A percentile compares a stretch with the other conserved stretches of the same genome.
These are phyloP conservation scores for Aspergillus viridinutans DNA, from an alignment of 2,329 filamentous ascomycete species.

Conservation along the genomic window DNA sequence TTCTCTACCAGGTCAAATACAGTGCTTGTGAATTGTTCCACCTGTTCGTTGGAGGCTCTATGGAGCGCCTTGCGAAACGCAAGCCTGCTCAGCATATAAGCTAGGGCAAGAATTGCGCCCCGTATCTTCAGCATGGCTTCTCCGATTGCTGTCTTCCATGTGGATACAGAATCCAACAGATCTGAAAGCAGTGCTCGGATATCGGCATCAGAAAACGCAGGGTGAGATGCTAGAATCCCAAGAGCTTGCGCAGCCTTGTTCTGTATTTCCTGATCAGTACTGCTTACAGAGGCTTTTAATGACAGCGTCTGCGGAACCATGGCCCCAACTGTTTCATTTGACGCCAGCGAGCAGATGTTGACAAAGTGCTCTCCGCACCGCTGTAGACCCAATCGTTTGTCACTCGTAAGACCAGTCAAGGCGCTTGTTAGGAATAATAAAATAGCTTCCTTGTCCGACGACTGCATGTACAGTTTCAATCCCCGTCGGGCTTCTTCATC, in stretches of 20 bases:
- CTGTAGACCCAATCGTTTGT: constrained; percentile 38
- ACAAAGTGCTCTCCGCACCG: constrained; percentile 50
- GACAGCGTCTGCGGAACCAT: constrained; percentile 49
- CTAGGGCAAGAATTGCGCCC: constrained; percentile 56
- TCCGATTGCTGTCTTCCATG: constrained; percentile 59
- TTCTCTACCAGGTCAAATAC: constrained; percentile 51
- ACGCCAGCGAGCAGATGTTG: constrained; percentile 52
- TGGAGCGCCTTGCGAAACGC: constrained; percentile 45
- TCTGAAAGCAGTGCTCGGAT: constrained; percentile 43
- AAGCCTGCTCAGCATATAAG: constrained; percentile 55
- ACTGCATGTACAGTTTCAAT: constrained; percentile 39
- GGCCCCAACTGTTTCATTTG: constrained; percentile 49
- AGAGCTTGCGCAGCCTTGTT: constrained; percentile 64
- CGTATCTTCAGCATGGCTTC: constrained; percentile 56
- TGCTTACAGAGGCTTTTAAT: constrained; percentile 60
- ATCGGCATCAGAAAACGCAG: constrained; percentile 35
- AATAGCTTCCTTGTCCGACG: constrained; percentile 34
- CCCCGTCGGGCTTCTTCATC: constrained; percentile 61
- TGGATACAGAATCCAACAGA: constrained; percentile 45
- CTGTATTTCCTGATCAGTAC: constrained; percentile 68
- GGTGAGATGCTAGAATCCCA: constrained; percentile 71
- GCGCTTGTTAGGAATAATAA: constrained; percentile 41
- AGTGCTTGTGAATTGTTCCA: constrained; percentile 41
- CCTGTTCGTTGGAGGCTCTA: constrained; percentile 31
- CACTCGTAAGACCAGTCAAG: constrained; percentile 42